Evolutionary conservation across 495 filamentous ascomycete genomes (phyloP).

Genomic region (Lophium mytilinum): DNA sequence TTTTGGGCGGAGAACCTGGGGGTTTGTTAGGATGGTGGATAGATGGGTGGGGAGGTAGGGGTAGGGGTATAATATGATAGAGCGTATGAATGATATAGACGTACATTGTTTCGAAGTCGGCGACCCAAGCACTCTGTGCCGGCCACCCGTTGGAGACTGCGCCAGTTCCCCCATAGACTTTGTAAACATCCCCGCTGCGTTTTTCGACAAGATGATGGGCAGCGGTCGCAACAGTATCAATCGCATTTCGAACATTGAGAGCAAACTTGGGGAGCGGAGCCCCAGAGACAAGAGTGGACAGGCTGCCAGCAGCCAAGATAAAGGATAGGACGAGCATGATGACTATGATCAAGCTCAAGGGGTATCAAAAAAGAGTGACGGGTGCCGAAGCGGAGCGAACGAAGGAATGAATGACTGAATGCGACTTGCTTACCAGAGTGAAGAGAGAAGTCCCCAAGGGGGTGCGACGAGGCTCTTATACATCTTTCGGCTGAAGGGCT

Average conservation of each 20-base stretch:
- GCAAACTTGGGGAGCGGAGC: constrained; percentile 10
- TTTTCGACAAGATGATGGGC: constrained; percentile 14
- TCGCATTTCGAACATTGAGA: neutral
- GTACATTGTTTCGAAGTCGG: constrained; percentile 24
- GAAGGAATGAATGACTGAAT: neutral
- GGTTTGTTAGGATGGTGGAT: neutral
- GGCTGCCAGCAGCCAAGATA: constrained; percentile 24
- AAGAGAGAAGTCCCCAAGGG: no score
- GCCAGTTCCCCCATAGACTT: constrained; percentile 23
- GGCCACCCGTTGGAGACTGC: constrained; percentile 24
- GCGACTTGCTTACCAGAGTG: no score
- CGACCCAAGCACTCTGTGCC: constrained; percentile 12
- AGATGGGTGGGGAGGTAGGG: neutral
- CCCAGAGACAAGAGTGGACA: constrained; percentile 12
- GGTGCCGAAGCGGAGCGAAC: neutral
- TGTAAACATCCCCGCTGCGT: constrained; percentile 6
- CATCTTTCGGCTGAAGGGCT: no score
- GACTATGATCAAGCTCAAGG: neutral
- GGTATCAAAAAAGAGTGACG: neutral
- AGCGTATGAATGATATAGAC: neutral
- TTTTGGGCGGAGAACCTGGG: constrained; percentile 29
- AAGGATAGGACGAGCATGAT: constrained; percentile 19
- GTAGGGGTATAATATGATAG: no score
- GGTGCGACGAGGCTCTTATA: no score
- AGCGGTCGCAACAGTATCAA: neutral